These are phyloP conservation scores for Antrodiella citrinella DNA, from an alignment of 768 basidiomycete genomes.

Conservation along the genomic window DNA sequence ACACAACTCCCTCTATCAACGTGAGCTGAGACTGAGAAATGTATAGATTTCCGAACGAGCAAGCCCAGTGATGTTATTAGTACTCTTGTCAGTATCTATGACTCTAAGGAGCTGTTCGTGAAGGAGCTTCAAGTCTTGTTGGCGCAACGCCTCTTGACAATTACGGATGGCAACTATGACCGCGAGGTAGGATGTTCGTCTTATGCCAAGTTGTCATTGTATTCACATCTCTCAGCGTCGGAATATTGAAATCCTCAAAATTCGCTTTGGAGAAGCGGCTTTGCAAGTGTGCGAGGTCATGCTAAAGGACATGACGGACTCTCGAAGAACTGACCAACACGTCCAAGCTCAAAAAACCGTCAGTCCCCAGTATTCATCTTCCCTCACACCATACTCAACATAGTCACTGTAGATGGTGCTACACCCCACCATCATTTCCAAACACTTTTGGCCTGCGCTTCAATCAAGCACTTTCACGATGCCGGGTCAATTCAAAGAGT, in stretches of 20 bases:
- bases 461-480: slow-evolving; percentile 66
- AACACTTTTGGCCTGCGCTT: slow-evolving; percentile 90
- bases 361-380: slow-evolving; percentile 19
- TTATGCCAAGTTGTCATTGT: not conserved
- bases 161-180: slow-evolving; percentile 75
- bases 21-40: not conserved
- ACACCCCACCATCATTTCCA: slow-evolving; percentile 87
- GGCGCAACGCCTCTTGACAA: slow-evolving; percentile 75
- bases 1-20: not conserved
- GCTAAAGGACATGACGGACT: slow-evolving; percentile 96
- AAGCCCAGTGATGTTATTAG: slow-evolving; percentile 92
- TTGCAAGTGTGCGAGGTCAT: slow-evolving; percentile 97
- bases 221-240: slow-evolving; percentile 48
- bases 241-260: slow-evolving; percentile 90
- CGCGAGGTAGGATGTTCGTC: slow-evolving; percentile 37
- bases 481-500: slow-evolving; percentile 83
- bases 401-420: slow-evolving; percentile 45
- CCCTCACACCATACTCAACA: not conserved
- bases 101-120: slow-evolving; percentile 93
- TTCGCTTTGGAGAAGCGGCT: slow-evolving; percentile 90
- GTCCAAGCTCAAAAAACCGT: slow-evolving; percentile 71
- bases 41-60: slow-evolving; percentile 82
- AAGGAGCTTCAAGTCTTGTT: slow-evolving; percentile 91
- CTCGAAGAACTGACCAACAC: slow-evolving; percentile 81
- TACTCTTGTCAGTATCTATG: slow-evolving; percentile 95